phyloP scores from a whole-genome alignment of 768 basidiomycete genomes.

The Lepiota venenata region DNA sequence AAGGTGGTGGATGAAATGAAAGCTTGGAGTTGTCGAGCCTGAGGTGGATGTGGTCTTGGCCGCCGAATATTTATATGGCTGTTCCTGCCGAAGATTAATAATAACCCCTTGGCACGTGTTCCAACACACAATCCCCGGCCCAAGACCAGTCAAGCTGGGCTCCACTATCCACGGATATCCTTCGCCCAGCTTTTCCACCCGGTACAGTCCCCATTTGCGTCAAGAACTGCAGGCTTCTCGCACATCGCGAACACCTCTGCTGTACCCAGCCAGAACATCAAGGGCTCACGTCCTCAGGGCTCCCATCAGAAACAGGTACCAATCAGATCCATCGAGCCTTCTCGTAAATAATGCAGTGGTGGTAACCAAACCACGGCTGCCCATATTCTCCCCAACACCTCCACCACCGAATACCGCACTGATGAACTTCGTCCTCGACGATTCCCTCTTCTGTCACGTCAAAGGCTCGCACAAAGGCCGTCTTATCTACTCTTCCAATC shows the following conservation, averaged over 20 bases:
- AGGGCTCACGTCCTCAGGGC: slow-evolving; percentile 9
- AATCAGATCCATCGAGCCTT: background rate
- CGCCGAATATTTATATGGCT: slow-evolving; percentile 20
- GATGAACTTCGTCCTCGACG: background rate
- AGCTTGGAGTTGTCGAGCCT: slow-evolving; percentile 16
- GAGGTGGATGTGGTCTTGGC: slow-evolving; percentile 12
- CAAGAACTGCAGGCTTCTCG: slow-evolving; percentile 4
- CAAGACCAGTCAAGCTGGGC: slow-evolving; percentile 4
- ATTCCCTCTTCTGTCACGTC: background rate
- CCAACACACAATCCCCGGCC: background rate
- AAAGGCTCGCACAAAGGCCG: background rate
- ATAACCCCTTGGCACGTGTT: slow-evolving; percentile 17
- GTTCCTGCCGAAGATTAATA: slow-evolving; percentile 18
- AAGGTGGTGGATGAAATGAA: slow-evolving; percentile 15
- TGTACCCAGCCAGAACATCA: background rate
- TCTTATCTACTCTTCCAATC: background rate
- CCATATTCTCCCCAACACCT: background rate
- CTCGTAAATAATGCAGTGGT: background rate
- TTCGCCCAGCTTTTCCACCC: background rate
- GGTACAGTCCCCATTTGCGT: slow-evolving; percentile 9
- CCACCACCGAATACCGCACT: background rate
- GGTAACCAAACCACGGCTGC: background rate
- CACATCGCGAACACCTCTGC: background rate
- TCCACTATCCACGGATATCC: slow-evolving; percentile 4
- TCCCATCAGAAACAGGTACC: slow-evolving; percentile 6